Conservation (phyloP, 176 grass and related monocot genomes). For the Oryza coarctata region DNA sequence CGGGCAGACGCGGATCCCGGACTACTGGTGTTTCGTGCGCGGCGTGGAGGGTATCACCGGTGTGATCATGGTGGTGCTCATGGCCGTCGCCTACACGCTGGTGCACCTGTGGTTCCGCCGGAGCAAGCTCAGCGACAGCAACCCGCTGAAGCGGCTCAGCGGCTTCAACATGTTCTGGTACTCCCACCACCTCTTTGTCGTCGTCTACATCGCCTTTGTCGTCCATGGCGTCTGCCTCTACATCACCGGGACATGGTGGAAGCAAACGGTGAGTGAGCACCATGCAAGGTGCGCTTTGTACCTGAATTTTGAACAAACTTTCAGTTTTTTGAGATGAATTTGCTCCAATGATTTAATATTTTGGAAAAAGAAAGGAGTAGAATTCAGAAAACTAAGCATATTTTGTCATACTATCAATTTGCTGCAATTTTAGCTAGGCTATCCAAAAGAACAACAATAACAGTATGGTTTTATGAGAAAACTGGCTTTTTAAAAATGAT, state of each 20-base stretch:
- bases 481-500: too few relatives aligned
- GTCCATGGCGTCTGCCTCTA: slow-evolving; percentile 82
- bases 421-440: too few relatives aligned
- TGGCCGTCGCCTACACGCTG: slow-evolving; percentile 70
- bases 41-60: slow-evolving; percentile 84
- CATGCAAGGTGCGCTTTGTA: slow-evolving; percentile 26
- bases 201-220: slow-evolving; percentile 67
- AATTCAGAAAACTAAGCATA: too few relatives aligned
- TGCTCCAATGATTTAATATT: neutral
- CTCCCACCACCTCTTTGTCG: slow-evolving; percentile 88
- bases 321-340: neutral
- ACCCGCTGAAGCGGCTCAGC: slow-evolving; percentile 52
- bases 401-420: too few relatives aligned
- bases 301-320: slow-evolving; percentile 1
- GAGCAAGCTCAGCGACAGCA: slow-evolving; percentile 55
- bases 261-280: slow-evolving; percentile 68
- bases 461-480: too few relatives aligned
- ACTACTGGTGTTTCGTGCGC: slow-evolving; percentile 94
- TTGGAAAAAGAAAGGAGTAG: neutral
- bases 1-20: slow-evolving; percentile 42
- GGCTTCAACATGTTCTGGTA: slow-evolving; percentile 99
- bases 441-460: too few relatives aligned
- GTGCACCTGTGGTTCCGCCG: slow-evolving; percentile 82
- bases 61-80: slow-evolving; percentile 70
- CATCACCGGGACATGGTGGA: slow-evolving; percentile 79